Evolutionary conservation across 2,329 filamentous ascomycete species (phyloP).

Genomic region (Aschersonia sp.): DNA sequence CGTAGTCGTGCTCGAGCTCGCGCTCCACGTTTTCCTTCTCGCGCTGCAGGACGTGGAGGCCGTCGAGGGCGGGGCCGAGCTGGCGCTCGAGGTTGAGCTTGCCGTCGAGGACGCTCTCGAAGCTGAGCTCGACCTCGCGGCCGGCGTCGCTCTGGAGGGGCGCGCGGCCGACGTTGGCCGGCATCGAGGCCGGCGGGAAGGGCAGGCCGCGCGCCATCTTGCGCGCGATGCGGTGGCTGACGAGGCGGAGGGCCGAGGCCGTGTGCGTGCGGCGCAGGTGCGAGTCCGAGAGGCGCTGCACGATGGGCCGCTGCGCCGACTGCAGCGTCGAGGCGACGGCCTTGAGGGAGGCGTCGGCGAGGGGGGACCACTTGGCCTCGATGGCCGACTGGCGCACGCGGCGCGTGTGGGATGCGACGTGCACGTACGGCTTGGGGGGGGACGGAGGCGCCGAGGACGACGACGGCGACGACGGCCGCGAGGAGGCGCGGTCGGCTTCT

Average conservation of each 20-base stretch:
- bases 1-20: constrained; percentile 41
- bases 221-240: constrained; percentile 39
- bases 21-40: constrained; percentile 43
- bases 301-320: constrained; percentile 45
- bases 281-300: constrained; percentile 37
- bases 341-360: constrained; percentile 38
- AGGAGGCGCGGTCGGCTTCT: neutral
- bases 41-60: constrained; percentile 42
- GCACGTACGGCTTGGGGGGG: constrained; percentile 26
- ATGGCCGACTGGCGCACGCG: constrained; percentile 49
- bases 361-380: constrained; percentile 50
- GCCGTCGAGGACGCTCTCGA: constrained; percentile 49
- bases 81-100: constrained; percentile 39
- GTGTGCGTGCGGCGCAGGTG: constrained; percentile 36
- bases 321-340: constrained; percentile 41
- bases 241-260: constrained; percentile 36
- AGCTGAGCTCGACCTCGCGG: constrained; percentile 47
- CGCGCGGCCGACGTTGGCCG: constrained; percentile 5
- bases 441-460: constrained; percentile 9
- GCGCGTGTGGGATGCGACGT: constrained; percentile 34
- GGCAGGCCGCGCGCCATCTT: constrained; percentile 47
- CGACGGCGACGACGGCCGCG: constrained; percentile 8
- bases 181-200: constrained; percentile 42
- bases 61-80: constrained; percentile 48
- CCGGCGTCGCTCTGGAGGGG: constrained; percentile 19